These are phyloP conservation scores for Didymella sp. DNA, from an alignment of 2,329 filamentous ascomycete genomes.

Conservation along the genomic window DNA sequence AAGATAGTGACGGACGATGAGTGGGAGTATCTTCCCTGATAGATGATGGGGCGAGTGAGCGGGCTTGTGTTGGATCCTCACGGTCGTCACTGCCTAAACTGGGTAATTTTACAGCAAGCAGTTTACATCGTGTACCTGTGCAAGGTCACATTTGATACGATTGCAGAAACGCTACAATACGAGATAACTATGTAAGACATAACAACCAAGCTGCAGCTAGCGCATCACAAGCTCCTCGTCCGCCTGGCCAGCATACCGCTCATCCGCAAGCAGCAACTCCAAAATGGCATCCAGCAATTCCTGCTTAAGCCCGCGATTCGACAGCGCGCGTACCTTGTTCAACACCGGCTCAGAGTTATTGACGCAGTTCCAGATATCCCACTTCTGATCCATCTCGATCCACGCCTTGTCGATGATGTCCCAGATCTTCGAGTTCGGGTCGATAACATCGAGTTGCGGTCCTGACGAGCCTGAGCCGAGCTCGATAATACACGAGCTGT, in stretches of 20 bases:
- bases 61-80: too few relatives aligned
- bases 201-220: not conserved
- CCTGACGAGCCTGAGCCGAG: slow-evolving; percentile 24
- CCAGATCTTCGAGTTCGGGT: slow-evolving; percentile 40
- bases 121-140: too few relatives aligned
- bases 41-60: too few relatives aligned
- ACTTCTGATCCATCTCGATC: slow-evolving; percentile 43
- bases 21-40: too few relatives aligned
- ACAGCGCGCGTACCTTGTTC: slow-evolving; percentile 40
- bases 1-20: too few relatives aligned
- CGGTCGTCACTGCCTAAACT: too few relatives aligned
- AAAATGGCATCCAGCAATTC: slow-evolving; percentile 44
- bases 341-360: slow-evolving; percentile 37
- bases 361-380: slow-evolving; percentile 43
- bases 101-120: too few relatives aligned
- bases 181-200: not conserved
- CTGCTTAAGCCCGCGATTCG: slow-evolving; percentile 35
- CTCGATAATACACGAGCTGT: slow-evolving; percentile 39
- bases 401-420: slow-evolving; percentile 39
- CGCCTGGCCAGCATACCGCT: slow-evolving; percentile 34
- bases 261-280: slow-evolving; percentile 47
- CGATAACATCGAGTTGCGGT: slow-evolving; percentile 45
- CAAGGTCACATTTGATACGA: too few relatives aligned
- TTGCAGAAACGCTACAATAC: not conserved
- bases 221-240: not conserved